phyloP scores from a whole-genome alignment of 2,329 filamentous ascomycete species.

The Dryadomyces sulphureus region DNA sequence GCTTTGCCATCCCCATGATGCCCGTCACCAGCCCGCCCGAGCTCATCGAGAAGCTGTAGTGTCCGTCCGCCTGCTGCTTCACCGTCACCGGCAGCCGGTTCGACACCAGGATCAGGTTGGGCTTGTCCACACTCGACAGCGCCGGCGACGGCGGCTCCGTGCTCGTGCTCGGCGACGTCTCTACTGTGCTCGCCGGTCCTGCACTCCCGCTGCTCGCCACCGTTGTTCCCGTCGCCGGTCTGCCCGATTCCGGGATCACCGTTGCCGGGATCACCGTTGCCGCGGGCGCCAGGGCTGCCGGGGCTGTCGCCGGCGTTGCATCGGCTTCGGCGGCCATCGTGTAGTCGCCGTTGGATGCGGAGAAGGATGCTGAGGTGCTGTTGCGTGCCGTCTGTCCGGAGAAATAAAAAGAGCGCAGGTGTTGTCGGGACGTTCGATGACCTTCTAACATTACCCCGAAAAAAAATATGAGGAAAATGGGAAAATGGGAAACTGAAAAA shows the following conservation, averaged over 20 bases:
- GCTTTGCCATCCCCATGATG: conserved; percentile 79
- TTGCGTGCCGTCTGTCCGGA: too few relatives aligned
- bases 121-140: conserved; percentile 5
- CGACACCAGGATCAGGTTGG: conserved; percentile 48
- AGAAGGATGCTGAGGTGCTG: too few relatives aligned
- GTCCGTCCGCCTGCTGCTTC: conserved; percentile 80
- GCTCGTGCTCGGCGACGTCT: background rate
- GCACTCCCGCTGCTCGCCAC: too few relatives aligned
- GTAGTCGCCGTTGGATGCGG: background rate
- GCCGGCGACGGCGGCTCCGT: background rate
- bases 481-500: background rate
- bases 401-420: too few relatives aligned
- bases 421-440: too few relatives aligned
- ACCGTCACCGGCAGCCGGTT: conserved; percentile 95
- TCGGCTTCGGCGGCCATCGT: background rate
- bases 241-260: too few relatives aligned
- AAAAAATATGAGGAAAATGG: background rate
- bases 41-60: conserved; percentile 91
- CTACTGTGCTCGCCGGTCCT: too few relatives aligned
- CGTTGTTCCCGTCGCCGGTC: too few relatives aligned
- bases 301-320: background rate
- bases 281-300: background rate
- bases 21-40: conserved; percentile 92
- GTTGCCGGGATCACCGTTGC: too few relatives aligned
- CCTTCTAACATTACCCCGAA: background rate